Evolutionary conservation across 768 basidiomycete genomes (phyloP), one percentile per base, ranked within the genome.

Genomic region (Multifurca ochricompacta): DNA sequence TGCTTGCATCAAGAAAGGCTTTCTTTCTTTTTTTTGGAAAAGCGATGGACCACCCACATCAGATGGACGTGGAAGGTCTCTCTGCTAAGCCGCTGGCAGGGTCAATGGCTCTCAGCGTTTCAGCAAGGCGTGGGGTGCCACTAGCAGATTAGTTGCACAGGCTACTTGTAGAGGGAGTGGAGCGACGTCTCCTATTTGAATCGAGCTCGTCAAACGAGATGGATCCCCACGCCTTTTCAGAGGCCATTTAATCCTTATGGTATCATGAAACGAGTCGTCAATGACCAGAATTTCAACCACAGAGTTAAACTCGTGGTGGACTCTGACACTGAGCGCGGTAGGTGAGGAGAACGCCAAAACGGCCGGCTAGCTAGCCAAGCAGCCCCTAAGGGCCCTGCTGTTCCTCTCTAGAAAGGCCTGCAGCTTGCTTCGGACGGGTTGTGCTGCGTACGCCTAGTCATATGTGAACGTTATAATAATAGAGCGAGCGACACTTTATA

Each of bases 51-150:
- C 41, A 42, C 41, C n/a, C n/a, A n/a, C n/a, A n/a, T n/a, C n/a
- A n/a, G n/a, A n/a, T n/a, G n/a, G n/a, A n/a, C n/a, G n/a, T 39
- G 30, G 45, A 56, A 44, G 32, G 9, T 14, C 37, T 6, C 37
- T 7, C 44, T 40, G 45, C 37, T 40, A 43, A 30, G 42, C 48
- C 46, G 25, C 42, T 32, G 14, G 25, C 51, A 48, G 46, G 48
- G 31, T 21, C 52, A 46, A 46, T 44, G 48, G 55, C 25, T 46
- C 28, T 52, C 51, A 36, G 56, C 46, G n/a, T n/a, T n/a, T n/a
- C n/a, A n/a, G n/a, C n/a, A n/a, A n/a, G n/a, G n/a, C n/a, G 37
- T 34, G 16, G 25, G n/a, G 34, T 13, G 36, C 9, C 28, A 53
- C 19, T n/a, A 32, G 44, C 25, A 45, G 40, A 34, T 51, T 32